Evolutionary conservation across 2,329 filamentous ascomycete genomes (phyloP), one percentile per base, ranked within the genome.

Genomic region (Aureobasidium sp.): DNA sequence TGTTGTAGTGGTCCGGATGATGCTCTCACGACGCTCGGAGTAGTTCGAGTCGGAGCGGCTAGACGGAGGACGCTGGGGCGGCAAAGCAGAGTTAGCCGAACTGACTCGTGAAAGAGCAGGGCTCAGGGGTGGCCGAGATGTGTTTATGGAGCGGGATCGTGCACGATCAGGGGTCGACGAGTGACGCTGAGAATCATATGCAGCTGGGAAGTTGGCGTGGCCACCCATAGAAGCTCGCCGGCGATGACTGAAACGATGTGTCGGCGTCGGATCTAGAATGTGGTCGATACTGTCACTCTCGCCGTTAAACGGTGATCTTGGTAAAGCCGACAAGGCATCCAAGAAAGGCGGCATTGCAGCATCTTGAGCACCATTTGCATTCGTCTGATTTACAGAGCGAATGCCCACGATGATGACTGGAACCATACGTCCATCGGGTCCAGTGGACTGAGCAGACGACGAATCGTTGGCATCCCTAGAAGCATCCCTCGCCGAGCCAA

Each of bases 371-470:
- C 75, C 74, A 27, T 75, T 71, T 15, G 68, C 68, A 33, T 63
- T 50, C 5, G 19, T 40, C 22, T 83, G 80, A 35, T 81, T 84
- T 62, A 88, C 85, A 29, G 85, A 86, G 59, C 85, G 78, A 61
- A 88, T 87, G 60, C 86, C 86, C 44, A 88, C 85, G 58, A 88
- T 85, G 47, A 88, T 87, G 64, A 88, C 81, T 9, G 86, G 86
- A 42, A 88, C 83, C 73, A 85, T 86, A 24, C 85, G 78, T 50
- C 81, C 81, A 61, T 81, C 79, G 27, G 69, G 64, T 59, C 65
- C 70, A 44, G 66, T 37, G 59, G 59, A 47, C 19, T 60, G 57
- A 15, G 57, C 35, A 33, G 57, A 39, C 15, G 27, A 31, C 15
- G 60, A 19, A 31, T 49, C 52, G 24, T 64, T 61, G 35, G 40